Evolutionary conservation across 352 stramenopile species (phyloP).

Genomic region (Phytophthora cryptogea): DNA sequence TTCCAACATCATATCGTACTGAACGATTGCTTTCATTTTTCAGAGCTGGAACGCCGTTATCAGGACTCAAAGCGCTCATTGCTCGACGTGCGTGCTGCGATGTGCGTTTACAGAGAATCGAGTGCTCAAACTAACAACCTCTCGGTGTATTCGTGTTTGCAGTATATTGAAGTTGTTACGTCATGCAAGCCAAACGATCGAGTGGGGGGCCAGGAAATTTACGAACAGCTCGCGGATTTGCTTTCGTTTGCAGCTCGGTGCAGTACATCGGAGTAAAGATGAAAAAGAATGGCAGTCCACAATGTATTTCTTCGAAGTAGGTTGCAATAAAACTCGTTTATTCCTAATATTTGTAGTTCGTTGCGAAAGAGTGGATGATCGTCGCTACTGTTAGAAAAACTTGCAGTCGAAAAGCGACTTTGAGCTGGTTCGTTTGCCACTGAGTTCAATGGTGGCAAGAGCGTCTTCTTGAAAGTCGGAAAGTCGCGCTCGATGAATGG

Average conservation of each 20-base stretch:
- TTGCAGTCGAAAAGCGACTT: constrained; percentile 58
- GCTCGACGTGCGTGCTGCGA: constrained; percentile 38
- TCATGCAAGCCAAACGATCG: constrained; percentile 60
- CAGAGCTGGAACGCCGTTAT: constrained; percentile 57
- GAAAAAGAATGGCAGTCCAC: not conserved
- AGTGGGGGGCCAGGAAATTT: constrained; percentile 43
- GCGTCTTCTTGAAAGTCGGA: constrained; percentile 33
- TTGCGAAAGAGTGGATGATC: not conserved
- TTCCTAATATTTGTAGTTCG: too few species aligned
- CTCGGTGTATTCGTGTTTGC: not conserved
- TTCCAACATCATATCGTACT: not conserved
- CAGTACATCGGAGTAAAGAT: constrained; percentile 4
- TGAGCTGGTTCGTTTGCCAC: constrained; percentile 11
- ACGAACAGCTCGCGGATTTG: constrained; percentile 62
- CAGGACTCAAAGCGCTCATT: constrained; percentile 59
- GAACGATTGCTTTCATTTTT: not conserved
- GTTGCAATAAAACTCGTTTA: not conserved
- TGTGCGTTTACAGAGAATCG: not conserved
- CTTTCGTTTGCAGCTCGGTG: constrained; percentile 46
- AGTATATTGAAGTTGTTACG: constrained; percentile 56
- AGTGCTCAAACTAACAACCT: not conserved
- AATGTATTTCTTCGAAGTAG: not conserved
- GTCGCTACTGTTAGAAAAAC: constrained; percentile 21
- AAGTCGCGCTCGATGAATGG: constrained; percentile 55
- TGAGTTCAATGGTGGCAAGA: constrained; percentile 44